A percentile compares a stretch with the other conserved stretches of the same genome.
Evolutionary conservation across 1,284 basidiomycete genomes (phyloP).

Genomic region (Rhizoctonia solani): DNA sequence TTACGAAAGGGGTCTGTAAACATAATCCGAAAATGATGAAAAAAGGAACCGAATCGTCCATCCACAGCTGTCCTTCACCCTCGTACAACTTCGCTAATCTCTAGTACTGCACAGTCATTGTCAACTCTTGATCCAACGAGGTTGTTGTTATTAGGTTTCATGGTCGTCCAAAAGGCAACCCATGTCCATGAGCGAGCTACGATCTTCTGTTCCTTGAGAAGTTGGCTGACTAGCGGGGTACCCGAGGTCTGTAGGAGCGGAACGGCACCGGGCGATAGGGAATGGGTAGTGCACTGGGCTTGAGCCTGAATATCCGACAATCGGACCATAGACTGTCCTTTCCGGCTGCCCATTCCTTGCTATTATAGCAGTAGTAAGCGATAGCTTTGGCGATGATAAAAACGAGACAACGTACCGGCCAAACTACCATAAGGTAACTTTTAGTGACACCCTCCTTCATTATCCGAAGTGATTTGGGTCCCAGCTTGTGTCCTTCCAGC

Average conservation of each 20-base stretch:
- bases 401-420: background rate
- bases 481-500: background rate
- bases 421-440: slow-evolving; percentile 13
- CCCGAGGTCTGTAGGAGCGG: slow-evolving; percentile 2
- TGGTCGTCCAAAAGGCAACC: slow-evolving; percentile 19
- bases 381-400: background rate
- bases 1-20: too few relatives aligned
- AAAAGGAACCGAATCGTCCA: background rate
- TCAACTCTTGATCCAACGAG: background rate
- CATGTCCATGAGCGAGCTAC: background rate
- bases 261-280: background rate
- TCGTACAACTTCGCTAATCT: background rate
- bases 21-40: too few relatives aligned
- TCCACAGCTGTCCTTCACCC: background rate
- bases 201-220: slow-evolving; percentile 12
- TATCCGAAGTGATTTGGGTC: background rate
- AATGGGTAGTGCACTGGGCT: slow-evolving; percentile 6
- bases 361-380: background rate
- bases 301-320: slow-evolving; percentile 13
- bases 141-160: background rate
- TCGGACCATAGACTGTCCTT: background rate
- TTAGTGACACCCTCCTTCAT: slow-evolving; percentile 4
- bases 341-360: slow-evolving; percentile 18
- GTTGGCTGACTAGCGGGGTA: background rate
- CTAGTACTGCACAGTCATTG: slow-evolving; percentile 13